Conservation (phyloP, 306 rosid species). For the Begonia fuchsioides region DNA sequence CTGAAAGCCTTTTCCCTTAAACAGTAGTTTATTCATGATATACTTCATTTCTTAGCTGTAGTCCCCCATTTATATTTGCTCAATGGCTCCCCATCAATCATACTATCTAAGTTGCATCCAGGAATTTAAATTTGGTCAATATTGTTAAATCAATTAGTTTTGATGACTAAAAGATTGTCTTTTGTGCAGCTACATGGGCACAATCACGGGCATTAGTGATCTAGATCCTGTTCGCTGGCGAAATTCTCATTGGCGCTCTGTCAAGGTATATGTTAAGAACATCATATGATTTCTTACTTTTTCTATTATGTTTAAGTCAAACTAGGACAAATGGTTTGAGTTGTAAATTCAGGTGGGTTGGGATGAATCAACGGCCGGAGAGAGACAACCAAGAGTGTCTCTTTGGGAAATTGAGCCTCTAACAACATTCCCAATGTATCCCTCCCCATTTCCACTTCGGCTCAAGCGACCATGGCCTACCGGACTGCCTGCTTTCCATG, state of each 20-base stretch:
- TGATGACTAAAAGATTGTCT: conserved; percentile 10
- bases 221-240: conserved; percentile 75
- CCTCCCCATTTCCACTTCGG: conserved; percentile 81
- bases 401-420: conserved; percentile 96
- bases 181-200: conserved; percentile 66
- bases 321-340: neutral
- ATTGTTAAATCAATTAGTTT: no score
- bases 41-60: no score
- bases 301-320: neutral
- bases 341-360: conserved; percentile 75
- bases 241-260: conserved; percentile 96
- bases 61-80: no score
- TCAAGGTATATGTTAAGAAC: conserved; percentile 58
- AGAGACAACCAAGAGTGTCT: conserved; percentile 93
- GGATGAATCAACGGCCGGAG: conserved; percentile 99
- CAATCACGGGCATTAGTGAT: conserved; percentile 85
- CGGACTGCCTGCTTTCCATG: conserved; percentile 74
- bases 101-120: no score
- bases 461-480: conserved; percentile 95
- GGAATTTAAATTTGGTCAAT: no score
- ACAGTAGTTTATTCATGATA: no score
- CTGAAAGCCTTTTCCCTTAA: no score
- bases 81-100: no score
- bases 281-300: neutral
- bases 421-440: conserved; percentile 96